Evolutionary conservation across 805 yeast genomes (phyloP), one percentile per base, ranked within the genome.

Genomic region (Ogataea nitratoaversa): DNA sequence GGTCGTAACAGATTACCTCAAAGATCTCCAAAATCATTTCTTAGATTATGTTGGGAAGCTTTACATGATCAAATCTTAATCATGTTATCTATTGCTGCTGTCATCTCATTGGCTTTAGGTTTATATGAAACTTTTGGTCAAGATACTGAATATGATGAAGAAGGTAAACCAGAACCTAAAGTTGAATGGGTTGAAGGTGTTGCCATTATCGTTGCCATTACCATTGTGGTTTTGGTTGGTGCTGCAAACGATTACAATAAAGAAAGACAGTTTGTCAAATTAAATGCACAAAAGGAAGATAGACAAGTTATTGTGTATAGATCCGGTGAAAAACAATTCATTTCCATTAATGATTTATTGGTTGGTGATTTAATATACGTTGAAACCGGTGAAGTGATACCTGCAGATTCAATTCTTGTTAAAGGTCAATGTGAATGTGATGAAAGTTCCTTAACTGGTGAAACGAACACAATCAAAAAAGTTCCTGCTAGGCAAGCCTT

Each of bases 131-230:
- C 95, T 2, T 84, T 89, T 66, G 96, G 95, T 31, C 85, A 84
- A 49, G 89, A 83, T 0, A 71, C 86, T 0, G 79, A 78, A 56
- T 76, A 75, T 52, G 96, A 91, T 60, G 79, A 75, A 5, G 86
- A 87, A 48, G 95, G 96, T 20, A 71, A 78, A 18, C 70, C 78
- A 17, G 61, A 79, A 40, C 96, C 97, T 14, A 77, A 80, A 53
- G 95, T 93, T 24, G 96, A 91, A 54, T 93, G 98, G 97, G 96
- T 95, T 35, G 99, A 93, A 68, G 99, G 99, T 52, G 95, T 90
- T 29, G 99, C 99, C 30, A 93, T 93, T 57, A 76, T 93, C 51
- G 84, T 84, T 4, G 99, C 99, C 17, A 85, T 93, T 19, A 54
- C 78, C 4, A 91, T 93, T 44, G 98, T 93, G 25, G 96, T 91